Conservation (phyloP, 1,284 basidiomycete species). For the Malassezia vespertilionis region DNA sequence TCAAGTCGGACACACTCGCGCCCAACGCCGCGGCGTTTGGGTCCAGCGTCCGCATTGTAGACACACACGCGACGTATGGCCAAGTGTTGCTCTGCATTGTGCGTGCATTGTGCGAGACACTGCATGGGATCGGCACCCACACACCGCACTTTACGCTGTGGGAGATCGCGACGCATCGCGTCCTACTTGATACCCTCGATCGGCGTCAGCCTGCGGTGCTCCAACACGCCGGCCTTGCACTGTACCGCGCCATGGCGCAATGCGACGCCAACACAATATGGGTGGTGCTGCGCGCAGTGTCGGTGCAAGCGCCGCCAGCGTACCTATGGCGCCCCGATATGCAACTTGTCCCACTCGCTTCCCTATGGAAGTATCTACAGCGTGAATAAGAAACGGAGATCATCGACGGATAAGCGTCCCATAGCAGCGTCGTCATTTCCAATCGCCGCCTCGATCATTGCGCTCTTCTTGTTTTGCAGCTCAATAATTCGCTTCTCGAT, state of each 20-base stretch:
- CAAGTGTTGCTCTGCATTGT: not conserved
- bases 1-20: not conserved
- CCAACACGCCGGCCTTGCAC: not conserved
- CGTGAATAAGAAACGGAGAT: constrained; percentile 42
- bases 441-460: constrained; percentile 47
- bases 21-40: not conserved
- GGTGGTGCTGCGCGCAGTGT: constrained; percentile 8
- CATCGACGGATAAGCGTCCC: constrained; percentile 42
- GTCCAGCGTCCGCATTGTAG: not conserved
- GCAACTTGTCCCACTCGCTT: not conserved
- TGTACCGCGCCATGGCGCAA: constrained; percentile 2
- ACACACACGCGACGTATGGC: constrained; percentile 1
- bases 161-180: constrained; percentile 5
- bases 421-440: constrained; percentile 45
- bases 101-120: constrained; percentile 1
- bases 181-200: constrained; percentile 11
- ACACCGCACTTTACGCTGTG: constrained; percentile 1
- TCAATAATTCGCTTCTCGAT: constrained; percentile 82
- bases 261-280: constrained; percentile 5
- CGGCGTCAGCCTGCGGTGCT: constrained; percentile 6
- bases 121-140: not conserved
- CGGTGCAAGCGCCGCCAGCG: not conserved
- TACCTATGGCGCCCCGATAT: not conserved
- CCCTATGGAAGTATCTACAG: constrained; percentile 19
- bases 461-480: constrained; percentile 83